Conservation (phyloP, 192 early-diverging fungal species). For the Rhizoclosmatium sp. region DNA sequence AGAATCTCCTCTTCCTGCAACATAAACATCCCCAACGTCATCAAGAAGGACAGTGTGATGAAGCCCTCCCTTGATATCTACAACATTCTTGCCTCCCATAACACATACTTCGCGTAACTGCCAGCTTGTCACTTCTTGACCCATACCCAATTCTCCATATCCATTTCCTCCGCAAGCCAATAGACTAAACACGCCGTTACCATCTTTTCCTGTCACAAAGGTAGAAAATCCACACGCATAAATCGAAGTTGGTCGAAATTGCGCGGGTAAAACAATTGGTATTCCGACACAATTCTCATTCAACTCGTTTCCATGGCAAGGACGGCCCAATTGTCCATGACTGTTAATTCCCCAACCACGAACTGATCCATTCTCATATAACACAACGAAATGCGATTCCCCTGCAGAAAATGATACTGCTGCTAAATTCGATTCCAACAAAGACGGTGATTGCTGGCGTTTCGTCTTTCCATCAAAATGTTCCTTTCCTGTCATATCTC, state of each 20-base stretch:
- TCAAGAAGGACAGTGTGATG: slow-evolving; percentile 36
- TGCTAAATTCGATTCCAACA: not conserved
- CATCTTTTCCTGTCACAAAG: slow-evolving; percentile 3
- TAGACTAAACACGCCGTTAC: not conserved
- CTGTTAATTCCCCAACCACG: slow-evolving; percentile 38
- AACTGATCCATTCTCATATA: slow-evolving; percentile 10
- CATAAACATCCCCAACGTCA: slow-evolving; percentile 30
- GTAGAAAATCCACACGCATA: slow-evolving; percentile 28
- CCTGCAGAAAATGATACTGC: slow-evolving; percentile 15
- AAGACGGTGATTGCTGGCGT: slow-evolving; percentile 1
- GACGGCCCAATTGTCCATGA: slow-evolving; percentile 32
- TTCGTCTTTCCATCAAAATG: not conserved
- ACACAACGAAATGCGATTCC: slow-evolving; percentile 39
- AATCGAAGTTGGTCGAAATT: not conserved
- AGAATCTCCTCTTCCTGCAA: slow-evolving; percentile 30
- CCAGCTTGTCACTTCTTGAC: not conserved
- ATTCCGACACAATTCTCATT: not conserved
- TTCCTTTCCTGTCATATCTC: not conserved
- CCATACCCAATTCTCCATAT: slow-evolving; percentile 40
- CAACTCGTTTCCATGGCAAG: not conserved
- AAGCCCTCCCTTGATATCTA: slow-evolving; percentile 32
- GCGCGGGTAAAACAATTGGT: not conserved
- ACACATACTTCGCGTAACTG: not conserved
- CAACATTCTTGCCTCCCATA: slow-evolving; percentile 1
- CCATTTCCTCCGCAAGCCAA: slow-evolving; percentile 39